Evolutionary conservation across 345 rosid species (phyloP).

Genomic region (Toxicodendron radicans): DNA sequence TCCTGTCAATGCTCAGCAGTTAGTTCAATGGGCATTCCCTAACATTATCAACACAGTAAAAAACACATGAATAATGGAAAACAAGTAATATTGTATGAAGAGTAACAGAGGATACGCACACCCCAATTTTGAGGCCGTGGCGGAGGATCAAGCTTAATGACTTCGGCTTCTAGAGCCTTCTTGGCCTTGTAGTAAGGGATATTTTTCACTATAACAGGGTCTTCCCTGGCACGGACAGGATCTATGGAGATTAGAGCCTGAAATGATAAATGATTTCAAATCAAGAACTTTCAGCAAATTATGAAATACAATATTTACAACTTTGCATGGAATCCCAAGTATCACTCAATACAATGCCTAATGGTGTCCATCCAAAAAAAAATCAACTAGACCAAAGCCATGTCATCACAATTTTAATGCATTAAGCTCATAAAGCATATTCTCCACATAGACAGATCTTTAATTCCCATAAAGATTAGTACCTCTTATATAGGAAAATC

Average conservation of each 20-base stretch:
- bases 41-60: background rate
- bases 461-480: background rate
- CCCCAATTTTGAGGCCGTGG: constrained; percentile 94
- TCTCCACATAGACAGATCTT: background rate
- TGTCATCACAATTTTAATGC: background rate
- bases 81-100: too few species aligned
- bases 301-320: background rate
- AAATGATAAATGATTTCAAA: constrained; percentile 11
- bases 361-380: background rate
- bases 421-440: background rate
- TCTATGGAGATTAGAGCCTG: constrained; percentile 72
- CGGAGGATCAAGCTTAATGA: constrained; percentile 71
- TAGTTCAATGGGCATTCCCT: constrained; percentile 13
- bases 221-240: constrained; percentile 50
- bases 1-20: constrained; percentile 47
- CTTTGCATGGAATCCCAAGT: constrained; percentile 17
- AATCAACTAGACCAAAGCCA: background rate
- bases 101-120: constrained; percentile 45
- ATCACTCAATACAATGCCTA: background rate
- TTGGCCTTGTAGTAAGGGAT: constrained; percentile 83
- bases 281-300: constrained; percentile 5
- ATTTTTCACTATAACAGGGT: constrained; percentile 78
- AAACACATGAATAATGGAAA: background rate
- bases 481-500: background rate
- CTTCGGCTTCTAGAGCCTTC: constrained; percentile 82